Base-by-base conservation (phyloP, 1,284 basidiomycete genomes). In the Thelephora terrestris region DNA sequence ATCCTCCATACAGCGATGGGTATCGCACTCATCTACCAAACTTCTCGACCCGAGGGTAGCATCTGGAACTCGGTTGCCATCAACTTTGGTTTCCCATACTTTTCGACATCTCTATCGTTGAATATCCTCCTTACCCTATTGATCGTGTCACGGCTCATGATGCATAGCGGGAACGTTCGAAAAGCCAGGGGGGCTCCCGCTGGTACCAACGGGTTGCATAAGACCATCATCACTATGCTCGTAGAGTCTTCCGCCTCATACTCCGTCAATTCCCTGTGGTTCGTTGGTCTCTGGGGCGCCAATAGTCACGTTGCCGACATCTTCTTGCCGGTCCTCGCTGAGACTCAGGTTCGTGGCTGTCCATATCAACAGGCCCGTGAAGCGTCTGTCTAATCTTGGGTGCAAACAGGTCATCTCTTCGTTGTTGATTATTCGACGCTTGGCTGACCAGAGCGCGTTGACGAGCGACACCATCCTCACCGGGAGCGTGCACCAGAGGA, bases 211-310 rank as follows among this genome's bases (percentile, higher is more conserved):
- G 53, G 55, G 27, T 47, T 51, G 12, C 56, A 57, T 45, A 55
- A 52, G 12, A 24, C 46, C 34, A 49, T 57, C 21, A 47, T 49
- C 17, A 44, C 53, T n/a, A 53, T 58, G 38, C 34, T 58, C 39
- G 45, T 57, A 46, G 57, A 58, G 52, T 51, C 49, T 42, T 53
- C 57, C 4, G 52, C 53, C 4, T 51, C 52, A 18, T 57, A 57
- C 45, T 45, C 52, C 25, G 34, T 52, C 37, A 36, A 32, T 12
- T 32, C 29, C 7, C 14, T 32, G 9, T 35, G 38, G 21, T 47
- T 47, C 17, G 25, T 47, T 37, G 36, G 32, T 20, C 24, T 18
- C 3, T 47, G 39, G 24, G 45, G 34, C 16, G 17, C 20, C 4
- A 39, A 39, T 5, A 47, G 23, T 16, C 25, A 35, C 27, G 29